Conservation (phyloP, 2,329 filamentous ascomycete species). For the Fusarium praegraminearum region DNA sequence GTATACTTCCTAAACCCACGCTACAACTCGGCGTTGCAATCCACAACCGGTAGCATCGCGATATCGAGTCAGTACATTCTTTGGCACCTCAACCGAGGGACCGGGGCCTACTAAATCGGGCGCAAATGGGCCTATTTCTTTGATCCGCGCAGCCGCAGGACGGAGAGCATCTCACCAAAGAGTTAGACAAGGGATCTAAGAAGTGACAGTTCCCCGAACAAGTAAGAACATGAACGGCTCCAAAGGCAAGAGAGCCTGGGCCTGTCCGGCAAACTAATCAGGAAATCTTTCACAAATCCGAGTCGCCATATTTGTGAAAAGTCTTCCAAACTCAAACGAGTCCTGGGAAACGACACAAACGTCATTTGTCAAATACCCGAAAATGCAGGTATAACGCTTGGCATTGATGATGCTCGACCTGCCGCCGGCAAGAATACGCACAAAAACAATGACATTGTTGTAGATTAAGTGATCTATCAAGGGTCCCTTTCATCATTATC, state of each 20-base stretch:
- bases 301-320: neutral
- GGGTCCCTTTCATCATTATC: slow-evolving; percentile 6
- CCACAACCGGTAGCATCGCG: slow-evolving; percentile 8
- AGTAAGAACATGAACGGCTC: neutral
- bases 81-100: slow-evolving; percentile 4
- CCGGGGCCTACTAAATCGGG: neutral
- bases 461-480: slow-evolving; percentile 23
- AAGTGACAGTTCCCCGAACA: neutral
- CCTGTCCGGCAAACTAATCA: neutral
- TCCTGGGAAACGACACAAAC: neutral
- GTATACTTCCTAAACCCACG: neutral
- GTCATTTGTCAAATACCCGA: neutral
- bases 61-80: slow-evolving; percentile 31
- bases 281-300: neutral
- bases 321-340: neutral
- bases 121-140: neutral
- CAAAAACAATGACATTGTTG: slow-evolving; percentile 6
- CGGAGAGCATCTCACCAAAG: neutral
- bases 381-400: slow-evolving; percentile 8
- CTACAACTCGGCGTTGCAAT: slow-evolving; percentile 5
- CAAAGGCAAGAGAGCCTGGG: neutral
- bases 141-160: neutral
- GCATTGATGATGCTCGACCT: neutral
- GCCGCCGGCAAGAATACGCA: neutral
- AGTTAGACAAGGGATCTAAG: neutral